phyloP scores from a whole-genome alignment of 1,139 yeast species.

The Komagataea norvegica region DNA sequence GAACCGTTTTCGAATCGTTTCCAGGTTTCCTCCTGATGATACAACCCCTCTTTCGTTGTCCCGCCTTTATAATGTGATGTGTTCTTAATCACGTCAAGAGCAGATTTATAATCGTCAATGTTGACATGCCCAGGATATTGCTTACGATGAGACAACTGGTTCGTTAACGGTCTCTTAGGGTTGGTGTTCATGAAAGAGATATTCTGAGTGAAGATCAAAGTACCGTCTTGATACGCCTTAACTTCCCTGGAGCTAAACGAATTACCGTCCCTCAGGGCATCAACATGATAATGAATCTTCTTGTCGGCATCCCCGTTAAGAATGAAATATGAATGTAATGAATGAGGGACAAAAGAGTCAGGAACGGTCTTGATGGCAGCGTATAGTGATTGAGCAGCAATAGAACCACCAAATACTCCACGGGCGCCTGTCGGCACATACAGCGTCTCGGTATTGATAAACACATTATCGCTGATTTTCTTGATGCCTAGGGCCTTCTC shows the following conservation, averaged over 20 bases:
- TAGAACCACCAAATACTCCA: conserved; percentile 78
- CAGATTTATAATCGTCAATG: conserved; percentile 7
- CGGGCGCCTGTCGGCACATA: conserved; percentile 52
- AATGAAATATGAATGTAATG: conserved; percentile 49
- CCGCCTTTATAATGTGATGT: neutral
- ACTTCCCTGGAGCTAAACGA: conserved; percentile 59
- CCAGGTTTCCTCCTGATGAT: conserved; percentile 1
- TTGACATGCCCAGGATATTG: conserved; percentile 16
- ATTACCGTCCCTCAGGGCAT: conserved; percentile 52
- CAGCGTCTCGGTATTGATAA: conserved; percentile 29
- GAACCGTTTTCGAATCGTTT: conserved; percentile 30
- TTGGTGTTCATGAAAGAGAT: conserved; percentile 35
- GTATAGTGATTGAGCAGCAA: conserved; percentile 65
- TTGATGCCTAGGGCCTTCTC: conserved; percentile 27
- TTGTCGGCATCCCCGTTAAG: conserved; percentile 44
- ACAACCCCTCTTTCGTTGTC: neutral
- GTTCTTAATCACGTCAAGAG: conserved; percentile 3
- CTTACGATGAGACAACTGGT: conserved; percentile 15
- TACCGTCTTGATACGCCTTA: conserved; percentile 49
- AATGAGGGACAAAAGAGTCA: conserved; percentile 40
- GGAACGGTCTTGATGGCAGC: conserved; percentile 54
- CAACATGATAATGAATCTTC: conserved; percentile 58
- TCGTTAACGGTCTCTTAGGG: conserved; percentile 10
- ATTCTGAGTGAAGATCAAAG: conserved; percentile 47
- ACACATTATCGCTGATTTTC: conserved; percentile 30